phyloP scores from a whole-genome alignment of 106 monocot genomes.

The Allium cepa region DNA sequence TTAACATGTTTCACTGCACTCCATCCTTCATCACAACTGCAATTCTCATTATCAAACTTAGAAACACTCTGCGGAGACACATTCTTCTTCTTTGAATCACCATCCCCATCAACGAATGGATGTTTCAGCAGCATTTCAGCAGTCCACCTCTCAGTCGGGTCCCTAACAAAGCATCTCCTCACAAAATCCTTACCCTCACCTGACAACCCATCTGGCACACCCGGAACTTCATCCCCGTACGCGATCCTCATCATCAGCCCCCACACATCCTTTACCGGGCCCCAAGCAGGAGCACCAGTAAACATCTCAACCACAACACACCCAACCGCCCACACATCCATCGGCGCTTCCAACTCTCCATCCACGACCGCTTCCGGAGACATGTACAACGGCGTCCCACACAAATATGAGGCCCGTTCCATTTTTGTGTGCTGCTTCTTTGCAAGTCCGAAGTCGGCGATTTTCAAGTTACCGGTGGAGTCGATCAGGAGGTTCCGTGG shows the following conservation, averaged over 20 bases:
- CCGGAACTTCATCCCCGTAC: slow-evolving; percentile 9
- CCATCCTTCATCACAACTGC: too few relatives aligned
- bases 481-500: slow-evolving; percentile 33
- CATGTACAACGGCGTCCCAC: slow-evolving; percentile 63
- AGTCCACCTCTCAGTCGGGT: slow-evolving; percentile 25
- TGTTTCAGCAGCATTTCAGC: slow-evolving; percentile 31
- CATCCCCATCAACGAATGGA: slow-evolving; percentile 17
- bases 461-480: slow-evolving; percentile 15
- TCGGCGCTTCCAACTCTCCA: slow-evolving; percentile 26
- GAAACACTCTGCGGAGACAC: slow-evolving; percentile 1
- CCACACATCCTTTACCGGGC: not conserved
- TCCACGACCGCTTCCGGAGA: slow-evolving; percentile 38
- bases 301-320: slow-evolving; percentile 51
- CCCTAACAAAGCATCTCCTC: slow-evolving; percentile 15
- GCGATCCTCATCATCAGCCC: slow-evolving; percentile 16
- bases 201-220: slow-evolving; percentile 17
- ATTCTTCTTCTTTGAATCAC: not conserved
- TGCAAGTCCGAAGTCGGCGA: slow-evolving; percentile 40
- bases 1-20: too few relatives aligned
- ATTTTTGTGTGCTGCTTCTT: not conserved
- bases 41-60: not conserved
- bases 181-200: slow-evolving; percentile 34
- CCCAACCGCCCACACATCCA: slow-evolving; percentile 58
- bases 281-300: slow-evolving; percentile 35
- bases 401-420: not conserved